Conservation (phyloP, 1,284 basidiomycete genomes). For the Vanrija sp. region DNA sequence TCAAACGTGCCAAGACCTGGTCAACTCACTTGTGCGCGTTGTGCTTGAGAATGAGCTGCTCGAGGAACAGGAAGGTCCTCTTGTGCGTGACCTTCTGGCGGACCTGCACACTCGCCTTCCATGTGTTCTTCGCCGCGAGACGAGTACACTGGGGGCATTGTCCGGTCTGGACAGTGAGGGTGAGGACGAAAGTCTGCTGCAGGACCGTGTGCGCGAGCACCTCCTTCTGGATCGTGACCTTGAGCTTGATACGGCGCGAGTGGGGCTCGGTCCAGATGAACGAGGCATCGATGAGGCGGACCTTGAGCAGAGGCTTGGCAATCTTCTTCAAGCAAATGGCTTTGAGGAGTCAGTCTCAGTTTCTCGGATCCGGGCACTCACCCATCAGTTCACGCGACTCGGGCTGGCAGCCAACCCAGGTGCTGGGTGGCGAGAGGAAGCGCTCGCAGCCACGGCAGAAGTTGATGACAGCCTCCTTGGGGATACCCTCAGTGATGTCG, state of each 20-base stretch:
- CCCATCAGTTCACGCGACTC: constrained; percentile 88
- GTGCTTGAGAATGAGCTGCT: constrained; percentile 96
- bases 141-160: constrained; percentile 93
- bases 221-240: constrained; percentile 97
- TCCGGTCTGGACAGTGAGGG: constrained; percentile 90
- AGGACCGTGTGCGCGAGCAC: constrained; percentile 91
- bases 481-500: constrained; percentile 97
- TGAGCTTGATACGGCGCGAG: constrained; percentile 86
- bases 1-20: constrained; percentile 6
- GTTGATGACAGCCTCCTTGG: constrained; percentile 91
- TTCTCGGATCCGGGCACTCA: constrained; percentile 22
- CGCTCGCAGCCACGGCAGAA: constrained; percentile 96
- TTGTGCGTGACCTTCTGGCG: constrained; percentile 97
- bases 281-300: constrained; percentile 91
- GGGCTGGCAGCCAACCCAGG: constrained; percentile 81
- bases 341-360: constrained; percentile 4
- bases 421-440: constrained; percentile 83
- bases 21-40: constrained; percentile 71
- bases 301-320: constrained; percentile 82
- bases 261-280: constrained; percentile 99
- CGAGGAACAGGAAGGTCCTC: constrained; percentile 94
- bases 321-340: constrained; percentile 89
- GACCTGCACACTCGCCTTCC: constrained; percentile 95
- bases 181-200: constrained; percentile 96
- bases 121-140: constrained; percentile 96